Percentiles rank a stretch among this genome's conserved stretches.
Conservation (phyloP, 306 rosid species). For the Vicia sativa region DNA sequence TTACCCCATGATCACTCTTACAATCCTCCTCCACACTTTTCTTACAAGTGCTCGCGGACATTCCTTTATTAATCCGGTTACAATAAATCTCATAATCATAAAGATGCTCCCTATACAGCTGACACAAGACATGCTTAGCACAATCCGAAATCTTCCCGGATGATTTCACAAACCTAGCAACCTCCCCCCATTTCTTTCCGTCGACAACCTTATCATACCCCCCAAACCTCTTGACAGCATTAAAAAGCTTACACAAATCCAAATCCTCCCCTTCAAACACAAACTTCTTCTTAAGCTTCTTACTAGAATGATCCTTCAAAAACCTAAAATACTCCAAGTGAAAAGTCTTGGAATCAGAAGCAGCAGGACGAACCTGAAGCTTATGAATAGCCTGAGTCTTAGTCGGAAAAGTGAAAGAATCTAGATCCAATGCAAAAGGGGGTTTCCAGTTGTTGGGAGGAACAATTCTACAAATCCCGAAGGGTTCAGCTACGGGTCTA, state of each 20-base stretch:
- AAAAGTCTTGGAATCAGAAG: conserved; percentile 78
- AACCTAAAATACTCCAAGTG: conserved; percentile 89
- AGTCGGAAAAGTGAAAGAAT: conserved; percentile 76
- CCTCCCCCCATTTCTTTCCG: conserved; percentile 93
- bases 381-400: conserved; percentile 92
- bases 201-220: conserved; percentile 77
- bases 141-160: conserved; percentile 68
- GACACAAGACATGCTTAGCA: conserved; percentile 83
- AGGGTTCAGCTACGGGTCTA: conserved; percentile 85
- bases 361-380: conserved; percentile 82
- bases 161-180: conserved; percentile 65
- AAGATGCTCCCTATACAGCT: conserved; percentile 80
- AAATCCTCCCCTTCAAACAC: conserved; percentile 84
- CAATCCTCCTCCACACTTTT: conserved; percentile 53
- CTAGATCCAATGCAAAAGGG: conserved; percentile 79
- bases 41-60: conserved; percentile 44
- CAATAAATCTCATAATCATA: conserved; percentile 72
- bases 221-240: conserved; percentile 81
- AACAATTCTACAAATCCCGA: conserved; percentile 92
- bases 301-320: conserved; percentile 60
- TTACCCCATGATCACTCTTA: conserved; percentile 44
- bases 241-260: conserved; percentile 84
- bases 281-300: conserved; percentile 70
- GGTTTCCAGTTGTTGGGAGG: conserved; percentile 91
- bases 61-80: conserved; percentile 55